Percentiles rank a stretch among this genome's conserved stretches.
Evolutionary conservation across 495 filamentous ascomycete genomes (phyloP).

Genomic region (Symbiotaphrina buchneri): DNA sequence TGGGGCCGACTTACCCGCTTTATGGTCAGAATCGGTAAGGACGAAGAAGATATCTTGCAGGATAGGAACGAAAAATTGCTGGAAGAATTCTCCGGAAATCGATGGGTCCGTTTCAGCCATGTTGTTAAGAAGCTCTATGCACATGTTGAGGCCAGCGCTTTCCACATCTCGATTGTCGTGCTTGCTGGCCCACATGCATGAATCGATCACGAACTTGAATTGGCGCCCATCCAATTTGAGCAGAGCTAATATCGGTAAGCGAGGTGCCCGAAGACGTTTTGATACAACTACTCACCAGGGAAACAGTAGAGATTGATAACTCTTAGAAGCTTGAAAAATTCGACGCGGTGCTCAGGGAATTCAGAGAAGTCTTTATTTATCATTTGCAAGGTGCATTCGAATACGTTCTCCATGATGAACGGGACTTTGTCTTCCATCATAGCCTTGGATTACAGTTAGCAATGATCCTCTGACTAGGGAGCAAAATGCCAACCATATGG

Average conservation of each 20-base stretch:
- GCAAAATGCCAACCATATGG: constrained; percentile 13
- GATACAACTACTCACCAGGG: constrained; percentile 21
- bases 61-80: constrained; percentile 85
- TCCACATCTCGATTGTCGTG: constrained; percentile 98
- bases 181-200: constrained; percentile 98
- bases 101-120: constrained; percentile 76
- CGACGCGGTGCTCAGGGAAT: constrained; percentile 91
- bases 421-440: constrained; percentile 97
- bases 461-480: constrained; percentile 4
- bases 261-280: background rate
- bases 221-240: constrained; percentile 83
- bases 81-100: constrained; percentile 88
- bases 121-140: constrained; percentile 90
- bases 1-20: constrained; percentile 38
- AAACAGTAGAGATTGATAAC: constrained; percentile 96
- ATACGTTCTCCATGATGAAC: constrained; percentile 93
- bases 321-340: constrained; percentile 91
- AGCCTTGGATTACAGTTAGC: constrained; percentile 25
- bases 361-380: constrained; percentile 99
- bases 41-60: constrained; percentile 98
- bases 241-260: constrained; percentile 26
- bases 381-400: constrained; percentile 97
- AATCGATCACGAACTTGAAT: constrained; percentile 98
- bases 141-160: constrained; percentile 96
- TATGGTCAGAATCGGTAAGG: constrained; percentile 91